Evolutionary conservation across 441 rosid species (phyloP).

Genomic region (Pelargonium citronellum): DNA sequence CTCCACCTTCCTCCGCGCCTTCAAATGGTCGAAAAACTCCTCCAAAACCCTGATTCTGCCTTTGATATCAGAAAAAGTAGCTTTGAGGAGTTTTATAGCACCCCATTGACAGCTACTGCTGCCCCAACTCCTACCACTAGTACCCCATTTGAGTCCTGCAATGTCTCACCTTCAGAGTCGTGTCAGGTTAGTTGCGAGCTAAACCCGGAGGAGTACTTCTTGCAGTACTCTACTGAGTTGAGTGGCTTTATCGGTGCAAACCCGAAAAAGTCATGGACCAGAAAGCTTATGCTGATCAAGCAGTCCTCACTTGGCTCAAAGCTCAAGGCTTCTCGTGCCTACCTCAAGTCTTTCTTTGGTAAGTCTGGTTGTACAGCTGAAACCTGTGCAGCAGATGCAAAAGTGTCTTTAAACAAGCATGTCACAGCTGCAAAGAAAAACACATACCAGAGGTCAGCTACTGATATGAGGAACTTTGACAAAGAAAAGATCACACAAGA

Average conservation of each 20-base stretch:
- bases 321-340: slow-evolving; percentile 22
- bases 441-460: slow-evolving; percentile 37
- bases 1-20: slow-evolving; percentile 64
- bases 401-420: slow-evolving; percentile 26
- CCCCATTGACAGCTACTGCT: slow-evolving; percentile 53
- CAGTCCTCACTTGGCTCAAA: slow-evolving; percentile 21
- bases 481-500: slow-evolving; percentile 13
- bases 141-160: slow-evolving; percentile 74
- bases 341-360: slow-evolving; percentile 23
- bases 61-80: slow-evolving; percentile 20
- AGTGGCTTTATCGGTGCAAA: slow-evolving; percentile 30
- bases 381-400: slow-evolving; percentile 32
- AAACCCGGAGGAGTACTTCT: slow-evolving; percentile 50
- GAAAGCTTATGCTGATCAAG: slow-evolving; percentile 44
- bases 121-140: slow-evolving; percentile 46
- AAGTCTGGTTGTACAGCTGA: slow-evolving; percentile 22
- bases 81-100: slow-evolving; percentile 53
- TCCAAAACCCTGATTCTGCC: slow-evolving; percentile 22
- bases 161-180: slow-evolving; percentile 54
- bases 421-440: slow-evolving; percentile 29
- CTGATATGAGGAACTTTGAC: slow-evolving; percentile 19
- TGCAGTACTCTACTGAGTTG: slow-evolving; percentile 28
- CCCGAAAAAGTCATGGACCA: slow-evolving; percentile 61
- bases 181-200: slow-evolving; percentile 66
- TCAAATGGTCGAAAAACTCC: slow-evolving; percentile 54